Evolutionary conservation across 257 asterid species (phyloP).

Genomic region (Solanum microdontum): DNA sequence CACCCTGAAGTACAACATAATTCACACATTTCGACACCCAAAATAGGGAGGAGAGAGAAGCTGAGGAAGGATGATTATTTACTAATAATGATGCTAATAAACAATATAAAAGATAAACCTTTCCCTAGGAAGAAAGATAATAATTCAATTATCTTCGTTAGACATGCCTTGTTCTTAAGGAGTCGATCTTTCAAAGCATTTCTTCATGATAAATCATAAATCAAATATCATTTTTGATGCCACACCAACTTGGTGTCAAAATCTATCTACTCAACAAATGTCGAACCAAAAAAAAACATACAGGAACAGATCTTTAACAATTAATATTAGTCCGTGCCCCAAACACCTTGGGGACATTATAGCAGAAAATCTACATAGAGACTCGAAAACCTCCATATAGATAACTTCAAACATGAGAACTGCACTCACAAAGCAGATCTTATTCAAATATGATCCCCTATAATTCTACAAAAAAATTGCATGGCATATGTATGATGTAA

Average conservation of each 20-base stretch:
- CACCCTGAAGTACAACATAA: not conserved
- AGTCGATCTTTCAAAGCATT: not conserved
- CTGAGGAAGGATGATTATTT: not conserved
- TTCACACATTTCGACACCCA: not conserved
- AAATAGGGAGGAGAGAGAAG: not conserved
- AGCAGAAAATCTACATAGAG: not conserved
- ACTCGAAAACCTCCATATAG: not conserved
- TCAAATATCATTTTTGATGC: not conserved
- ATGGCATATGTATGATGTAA: not conserved
- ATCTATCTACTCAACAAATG: not conserved
- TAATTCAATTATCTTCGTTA: not conserved
- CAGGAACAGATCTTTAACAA: not conserved
- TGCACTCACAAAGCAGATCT: not conserved
- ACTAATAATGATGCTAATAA: not conserved
- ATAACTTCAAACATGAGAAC: not conserved
- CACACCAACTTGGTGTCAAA: not conserved
- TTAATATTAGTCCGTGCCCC: not conserved
- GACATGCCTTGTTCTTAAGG: not conserved
- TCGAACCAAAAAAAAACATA: not conserved
- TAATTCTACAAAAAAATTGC: not conserved
- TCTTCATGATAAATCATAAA: not conserved
- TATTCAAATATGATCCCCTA: not conserved
- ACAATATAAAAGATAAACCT: not conserved
- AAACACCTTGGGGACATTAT: not conserved
- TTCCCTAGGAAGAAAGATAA: not conserved